Conservation (phyloP, 2,329 filamentous ascomycete species). For the Colletotrichum noveboracense region DNA sequence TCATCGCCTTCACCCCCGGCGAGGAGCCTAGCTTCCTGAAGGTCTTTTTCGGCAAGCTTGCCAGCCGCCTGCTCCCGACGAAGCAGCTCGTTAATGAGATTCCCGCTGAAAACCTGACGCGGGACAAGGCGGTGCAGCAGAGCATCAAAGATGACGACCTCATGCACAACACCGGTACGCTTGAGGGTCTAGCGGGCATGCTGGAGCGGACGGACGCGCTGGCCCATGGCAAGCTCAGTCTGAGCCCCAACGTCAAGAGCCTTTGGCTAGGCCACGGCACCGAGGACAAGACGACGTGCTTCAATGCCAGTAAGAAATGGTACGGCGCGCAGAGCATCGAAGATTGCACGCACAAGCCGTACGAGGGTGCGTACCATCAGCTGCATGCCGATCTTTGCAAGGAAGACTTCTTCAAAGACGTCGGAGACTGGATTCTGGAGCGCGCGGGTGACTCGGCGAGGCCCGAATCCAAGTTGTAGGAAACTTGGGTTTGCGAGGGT, state of each 20-base stretch:
- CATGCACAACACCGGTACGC: slow-evolving; percentile 82
- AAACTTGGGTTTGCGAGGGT: not conserved
- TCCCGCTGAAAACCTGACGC: slow-evolving; percentile 66
- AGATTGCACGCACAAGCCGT: slow-evolving; percentile 75
- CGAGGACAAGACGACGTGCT: slow-evolving; percentile 73
- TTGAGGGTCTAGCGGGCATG: slow-evolving; percentile 80
- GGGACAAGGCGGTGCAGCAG: slow-evolving; percentile 68
- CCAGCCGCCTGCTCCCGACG: slow-evolving; percentile 69
- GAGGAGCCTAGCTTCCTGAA: slow-evolving; percentile 68
- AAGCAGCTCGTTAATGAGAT: slow-evolving; percentile 72
- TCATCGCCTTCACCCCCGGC: slow-evolving; percentile 73
- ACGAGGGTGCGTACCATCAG: slow-evolving; percentile 82
- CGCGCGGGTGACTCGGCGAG: slow-evolving; percentile 24
- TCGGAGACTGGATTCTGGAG: slow-evolving; percentile 70
- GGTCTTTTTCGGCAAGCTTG: slow-evolving; percentile 70
- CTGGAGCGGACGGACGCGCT: slow-evolving; percentile 74
- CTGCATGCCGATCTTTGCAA: slow-evolving; percentile 65
- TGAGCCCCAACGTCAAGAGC: slow-evolving; percentile 61
- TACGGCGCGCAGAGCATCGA: slow-evolving; percentile 62
- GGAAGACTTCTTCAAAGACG: slow-evolving; percentile 61
- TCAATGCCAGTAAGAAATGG: slow-evolving; percentile 67
- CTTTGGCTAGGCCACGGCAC: slow-evolving; percentile 81
- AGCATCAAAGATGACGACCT: slow-evolving; percentile 70
- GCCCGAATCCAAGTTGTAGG: slow-evolving; percentile 42
- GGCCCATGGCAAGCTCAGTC: slow-evolving; percentile 56